These are phyloP conservation scores for Cornus kousa DNA, from an alignment of 148 eudicot species.

Conservation along the genomic window DNA sequence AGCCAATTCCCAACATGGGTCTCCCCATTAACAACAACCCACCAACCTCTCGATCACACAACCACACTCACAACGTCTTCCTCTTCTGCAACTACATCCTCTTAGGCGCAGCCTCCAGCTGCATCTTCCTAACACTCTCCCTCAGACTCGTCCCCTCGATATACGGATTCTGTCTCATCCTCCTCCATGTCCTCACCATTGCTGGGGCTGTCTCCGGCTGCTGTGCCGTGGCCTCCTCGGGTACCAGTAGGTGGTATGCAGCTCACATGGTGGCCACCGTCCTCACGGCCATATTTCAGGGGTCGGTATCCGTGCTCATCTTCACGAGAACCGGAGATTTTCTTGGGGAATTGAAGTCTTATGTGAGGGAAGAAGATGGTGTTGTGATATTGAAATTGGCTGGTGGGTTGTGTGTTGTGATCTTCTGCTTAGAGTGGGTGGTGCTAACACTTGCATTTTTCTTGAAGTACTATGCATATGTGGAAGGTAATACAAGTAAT, in stretches of 20 bases:
- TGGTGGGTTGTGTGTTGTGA: slow-evolving; percentile 43
- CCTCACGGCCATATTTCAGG: slow-evolving; percentile 60
- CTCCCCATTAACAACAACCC: background rate
- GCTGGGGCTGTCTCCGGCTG: slow-evolving; percentile 54
- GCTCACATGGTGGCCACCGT: slow-evolving; percentile 61
- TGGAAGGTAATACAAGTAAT: background rate
- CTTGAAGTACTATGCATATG: slow-evolving; percentile 33
- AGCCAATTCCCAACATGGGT: background rate
- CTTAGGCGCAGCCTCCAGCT: slow-evolving; percentile 51
- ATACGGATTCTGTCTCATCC: slow-evolving; percentile 48
- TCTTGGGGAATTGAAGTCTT: slow-evolving; percentile 39
- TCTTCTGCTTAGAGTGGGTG: slow-evolving; percentile 49
- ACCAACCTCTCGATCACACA: slow-evolving; percentile 21
- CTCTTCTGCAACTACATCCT: slow-evolving; percentile 54
- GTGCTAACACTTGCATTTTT: slow-evolving; percentile 46
- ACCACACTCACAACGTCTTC: slow-evolving; percentile 45
- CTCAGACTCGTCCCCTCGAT: slow-evolving; percentile 62
- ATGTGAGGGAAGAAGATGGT: slow-evolving; percentile 51
- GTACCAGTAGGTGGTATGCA: slow-evolving; percentile 40
- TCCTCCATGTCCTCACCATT: slow-evolving; percentile 58
- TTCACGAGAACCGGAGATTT: slow-evolving; percentile 42
- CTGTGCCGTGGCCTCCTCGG: slow-evolving; percentile 32
- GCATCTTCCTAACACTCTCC: slow-evolving; percentile 64
- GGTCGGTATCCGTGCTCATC: slow-evolving; percentile 51
- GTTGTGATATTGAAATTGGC: slow-evolving; percentile 43